These are phyloP conservation scores for Pythium myriotylum DNA, from an alignment of 352 stramenopile species.

Conservation along the genomic window DNA sequence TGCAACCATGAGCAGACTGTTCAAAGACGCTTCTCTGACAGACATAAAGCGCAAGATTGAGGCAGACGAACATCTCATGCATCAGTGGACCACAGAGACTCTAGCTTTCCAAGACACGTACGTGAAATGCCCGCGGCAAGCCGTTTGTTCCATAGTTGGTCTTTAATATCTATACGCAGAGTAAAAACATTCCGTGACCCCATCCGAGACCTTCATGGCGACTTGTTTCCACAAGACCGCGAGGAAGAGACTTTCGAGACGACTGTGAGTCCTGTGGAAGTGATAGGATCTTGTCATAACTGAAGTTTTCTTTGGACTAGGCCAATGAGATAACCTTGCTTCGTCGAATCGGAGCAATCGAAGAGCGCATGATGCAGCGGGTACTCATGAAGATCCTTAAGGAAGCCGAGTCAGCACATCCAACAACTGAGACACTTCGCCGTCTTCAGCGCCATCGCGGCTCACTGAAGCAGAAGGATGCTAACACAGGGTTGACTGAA, in stretches of 20 bases:
- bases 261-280: constrained; percentile 27
- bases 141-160: too few species aligned
- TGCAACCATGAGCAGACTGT: background rate
- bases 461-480: constrained; percentile 7
- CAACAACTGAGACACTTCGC: constrained; percentile 46
- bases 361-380: constrained; percentile 69
- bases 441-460: constrained; percentile 57
- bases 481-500: background rate
- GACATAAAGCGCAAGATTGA: constrained; percentile 59
- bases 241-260: constrained; percentile 45
- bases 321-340: constrained; percentile 45
- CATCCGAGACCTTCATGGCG: constrained; percentile 53
- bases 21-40: constrained; percentile 9
- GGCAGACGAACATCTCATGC: constrained; percentile 47
- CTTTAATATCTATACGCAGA: constrained; percentile 20
- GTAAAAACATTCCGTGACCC: constrained; percentile 56
- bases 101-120: constrained; percentile 58
- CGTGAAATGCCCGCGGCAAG: background rate
- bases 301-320: constrained; percentile 15
- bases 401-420: constrained; percentile 34
- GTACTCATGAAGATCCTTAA: constrained; percentile 59
- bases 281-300: too few species aligned
- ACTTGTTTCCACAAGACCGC: constrained; percentile 48
- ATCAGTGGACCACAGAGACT: constrained; percentile 47
- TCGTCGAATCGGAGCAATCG: constrained; percentile 54